phyloP scores from a whole-genome alignment of 176 grass and related monocot species.

The Carex cristatella region DNA sequence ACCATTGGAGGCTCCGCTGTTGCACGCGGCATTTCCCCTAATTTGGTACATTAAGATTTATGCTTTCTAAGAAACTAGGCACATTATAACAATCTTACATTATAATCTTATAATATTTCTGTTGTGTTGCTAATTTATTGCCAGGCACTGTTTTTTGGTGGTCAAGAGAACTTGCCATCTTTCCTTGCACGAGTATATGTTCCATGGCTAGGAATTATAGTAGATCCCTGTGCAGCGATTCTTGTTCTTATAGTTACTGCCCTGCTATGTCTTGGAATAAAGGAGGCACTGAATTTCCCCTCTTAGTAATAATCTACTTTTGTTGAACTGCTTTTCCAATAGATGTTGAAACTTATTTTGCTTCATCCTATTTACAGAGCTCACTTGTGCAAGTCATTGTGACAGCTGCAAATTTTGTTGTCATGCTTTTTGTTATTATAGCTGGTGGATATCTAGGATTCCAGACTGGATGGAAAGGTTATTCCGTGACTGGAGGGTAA shows the following conservation, averaged over 20 bases:
- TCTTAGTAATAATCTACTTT: background rate
- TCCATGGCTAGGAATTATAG: constrained; percentile 48
- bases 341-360: background rate
- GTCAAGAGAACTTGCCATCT: constrained; percentile 63
- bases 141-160: constrained; percentile 85
- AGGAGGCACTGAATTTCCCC: constrained; percentile 51
- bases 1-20: constrained; percentile 82
- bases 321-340: background rate
- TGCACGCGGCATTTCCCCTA: constrained; percentile 81
- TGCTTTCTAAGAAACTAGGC: background rate
- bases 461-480: constrained; percentile 69
- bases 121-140: background rate
- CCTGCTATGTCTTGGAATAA: constrained; percentile 78
- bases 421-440: constrained; percentile 77
- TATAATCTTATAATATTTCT: background rate
- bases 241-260: constrained; percentile 76
- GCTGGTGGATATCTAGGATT: constrained; percentile 88
- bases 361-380: constrained; percentile 44
- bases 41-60: constrained; percentile 49
- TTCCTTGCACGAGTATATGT: constrained; percentile 58
- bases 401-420: constrained; percentile 59
- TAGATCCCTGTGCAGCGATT: constrained; percentile 93
- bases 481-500: constrained; percentile 63
- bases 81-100: background rate
- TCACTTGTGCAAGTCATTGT: constrained; percentile 72